Conservation (phyloP, 768 basidiomycete species). For the Chalciporus piperatus region DNA sequence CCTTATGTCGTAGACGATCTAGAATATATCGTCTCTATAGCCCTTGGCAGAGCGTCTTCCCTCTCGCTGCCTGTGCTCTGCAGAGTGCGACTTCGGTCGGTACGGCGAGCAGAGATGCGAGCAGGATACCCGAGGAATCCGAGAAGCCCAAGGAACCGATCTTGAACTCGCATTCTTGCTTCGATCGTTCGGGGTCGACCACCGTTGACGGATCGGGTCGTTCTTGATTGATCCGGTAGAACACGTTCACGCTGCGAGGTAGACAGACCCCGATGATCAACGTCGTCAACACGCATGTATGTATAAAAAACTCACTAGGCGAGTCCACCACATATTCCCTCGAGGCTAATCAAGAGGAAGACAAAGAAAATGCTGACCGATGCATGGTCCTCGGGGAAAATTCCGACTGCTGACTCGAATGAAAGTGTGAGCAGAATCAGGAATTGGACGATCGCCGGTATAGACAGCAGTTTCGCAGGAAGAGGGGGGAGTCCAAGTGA, state of each 20-base stretch:
- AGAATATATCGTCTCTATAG: slow-evolving; percentile 34
- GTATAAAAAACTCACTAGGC: slow-evolving; percentile 64
- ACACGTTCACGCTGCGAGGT: slow-evolving; percentile 74
- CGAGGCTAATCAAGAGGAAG: slow-evolving; percentile 76
- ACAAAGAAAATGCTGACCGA: slow-evolving; percentile 58
- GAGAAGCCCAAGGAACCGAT: slow-evolving; percentile 88
- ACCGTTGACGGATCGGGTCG: slow-evolving; percentile 44
- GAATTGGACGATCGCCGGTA: slow-evolving; percentile 74
- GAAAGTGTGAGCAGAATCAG: slow-evolving; percentile 60
- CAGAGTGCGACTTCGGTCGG: slow-evolving; percentile 71
- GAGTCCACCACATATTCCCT: slow-evolving; percentile 90
- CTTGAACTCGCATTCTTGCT: slow-evolving; percentile 84
- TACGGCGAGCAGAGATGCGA: slow-evolving; percentile 39
- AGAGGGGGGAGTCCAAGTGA: slow-evolving; percentile 81
- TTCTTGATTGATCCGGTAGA: slow-evolving; percentile 80
- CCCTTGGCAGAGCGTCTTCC: slow-evolving; percentile 67
- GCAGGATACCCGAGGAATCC: slow-evolving; percentile 69
- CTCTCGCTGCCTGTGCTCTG: slow-evolving; percentile 63
- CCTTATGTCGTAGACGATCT: too few relatives aligned
- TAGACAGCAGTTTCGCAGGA: slow-evolving; percentile 60
- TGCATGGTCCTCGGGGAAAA: slow-evolving; percentile 48
- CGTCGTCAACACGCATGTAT: not conserved
- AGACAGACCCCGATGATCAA: not conserved
- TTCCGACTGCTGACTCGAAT: slow-evolving; percentile 65
- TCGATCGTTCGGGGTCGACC: slow-evolving; percentile 54